Base-by-base conservation (phyloP, 2,329 filamentous ascomycete genomes). In the Venturia pyrina region DNA sequence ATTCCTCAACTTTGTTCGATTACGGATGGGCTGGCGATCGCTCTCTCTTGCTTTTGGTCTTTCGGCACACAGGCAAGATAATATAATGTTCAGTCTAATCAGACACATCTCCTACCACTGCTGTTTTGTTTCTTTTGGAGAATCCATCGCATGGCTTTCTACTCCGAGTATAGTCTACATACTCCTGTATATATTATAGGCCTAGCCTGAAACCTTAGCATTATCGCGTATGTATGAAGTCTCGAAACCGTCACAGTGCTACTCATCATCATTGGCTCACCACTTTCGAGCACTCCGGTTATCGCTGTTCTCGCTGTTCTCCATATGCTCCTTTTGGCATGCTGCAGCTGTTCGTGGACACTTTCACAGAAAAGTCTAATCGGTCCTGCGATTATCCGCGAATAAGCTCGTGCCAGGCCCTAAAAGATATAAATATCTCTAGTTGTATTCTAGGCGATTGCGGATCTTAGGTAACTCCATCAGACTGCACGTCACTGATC, bases 31-130 rank as follows among this genome's bases (percentile, higher is more conserved):
- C 53, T 34, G 50, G 28, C 53, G 53, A 15, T 37, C 53, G 53
- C 32, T 34, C 15, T 59, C 53, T 59, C 53, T 59, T 59, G 53
- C 15, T 59, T 59, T 59, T 32, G 53, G 13, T 37, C 19, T 37
- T 37, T 59, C 53, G 53, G 53, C 53, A 37, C 32, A 19, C 50
- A 59, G 37, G 53, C 53, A 59, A 59, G 53, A 59, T 59, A 59
- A 59, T 59, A 59, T 59, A 59, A 59, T 59, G 28, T 37, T 59
- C 53, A 59, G 53, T 59, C 53, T 59, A n/a, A n/a, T 37, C 28
- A 59, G 53, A 59, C 53, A 37, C 53, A 59, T 59, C 37, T 59
- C 53, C 24, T 59, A 59, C 28, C 53, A 37, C 19, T 59, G 37
- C 19, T 59, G 53, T 59, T 15, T 59, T 37, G 28, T 59, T 24